These are phyloP conservation scores for Penicillium salamii DNA, from an alignment of 495 filamentous ascomycete species.

Conservation along the genomic window DNA sequence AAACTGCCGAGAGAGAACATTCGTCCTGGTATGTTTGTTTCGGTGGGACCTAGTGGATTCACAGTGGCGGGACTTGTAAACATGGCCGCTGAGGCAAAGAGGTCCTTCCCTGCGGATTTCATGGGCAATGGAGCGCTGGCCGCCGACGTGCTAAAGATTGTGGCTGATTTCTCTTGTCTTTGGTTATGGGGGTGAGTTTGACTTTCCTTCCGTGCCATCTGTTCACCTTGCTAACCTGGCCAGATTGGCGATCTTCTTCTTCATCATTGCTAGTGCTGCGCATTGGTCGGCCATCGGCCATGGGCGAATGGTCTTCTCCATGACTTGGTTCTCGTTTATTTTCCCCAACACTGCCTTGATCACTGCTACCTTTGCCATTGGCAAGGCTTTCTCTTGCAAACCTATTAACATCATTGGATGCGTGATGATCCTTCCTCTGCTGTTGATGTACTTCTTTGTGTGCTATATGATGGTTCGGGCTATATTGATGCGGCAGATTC, in stretches of 20 bases:
- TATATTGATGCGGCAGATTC: slow-evolving; percentile 57
- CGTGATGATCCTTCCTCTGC: slow-evolving; percentile 56
- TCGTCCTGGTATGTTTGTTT: slow-evolving; percentile 82
- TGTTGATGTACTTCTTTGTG: slow-evolving; percentile 70
- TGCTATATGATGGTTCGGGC: slow-evolving; percentile 68
- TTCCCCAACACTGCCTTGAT: slow-evolving; percentile 82
- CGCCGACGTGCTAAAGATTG: slow-evolving; percentile 53
- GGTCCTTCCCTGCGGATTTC: slow-evolving; percentile 50
- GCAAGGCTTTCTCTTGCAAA: slow-evolving; percentile 56
- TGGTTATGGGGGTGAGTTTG: slow-evolving; percentile 73
- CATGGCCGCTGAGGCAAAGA: slow-evolving; percentile 49
- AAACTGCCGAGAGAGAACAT: slow-evolving; percentile 76
- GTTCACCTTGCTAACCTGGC: slow-evolving; percentile 5
- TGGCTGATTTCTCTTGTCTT: slow-evolving; percentile 59
- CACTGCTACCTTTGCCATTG: slow-evolving; percentile 72
- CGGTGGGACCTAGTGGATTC: slow-evolving; percentile 75
- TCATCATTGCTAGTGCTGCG: slow-evolving; percentile 72
- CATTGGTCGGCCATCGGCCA: slow-evolving; percentile 67
- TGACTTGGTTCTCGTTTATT: slow-evolving; percentile 87
- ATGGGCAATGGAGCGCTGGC: slow-evolving; percentile 58
- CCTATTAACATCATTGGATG: slow-evolving; percentile 67
- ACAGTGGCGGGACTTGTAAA: slow-evolving; percentile 67
- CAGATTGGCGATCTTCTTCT: slow-evolving; percentile 79
- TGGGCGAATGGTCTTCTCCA: slow-evolving; percentile 69
- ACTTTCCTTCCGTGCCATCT: not conserved